A percentile compares a stretch with the other conserved stretches of the same genome.
Evolutionary conservation across 2,329 filamentous ascomycete genomes (phyloP).

Genomic region (Xylariaceae sp.): DNA sequence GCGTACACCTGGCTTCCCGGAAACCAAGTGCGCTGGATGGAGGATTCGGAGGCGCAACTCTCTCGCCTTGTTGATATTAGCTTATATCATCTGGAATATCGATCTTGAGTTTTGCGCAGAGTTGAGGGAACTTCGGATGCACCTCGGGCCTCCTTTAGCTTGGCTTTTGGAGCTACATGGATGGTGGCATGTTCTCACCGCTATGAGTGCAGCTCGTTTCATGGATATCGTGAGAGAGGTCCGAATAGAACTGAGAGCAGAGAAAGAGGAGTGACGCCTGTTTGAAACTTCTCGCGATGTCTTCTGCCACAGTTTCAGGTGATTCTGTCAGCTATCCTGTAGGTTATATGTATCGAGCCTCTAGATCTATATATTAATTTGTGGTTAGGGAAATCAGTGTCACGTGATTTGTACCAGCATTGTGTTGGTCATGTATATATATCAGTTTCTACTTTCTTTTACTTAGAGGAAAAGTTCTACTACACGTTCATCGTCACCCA

Average conservation of each 20-base stretch:
- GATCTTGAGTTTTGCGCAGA: conserved; percentile 59
- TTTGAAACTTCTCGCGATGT: too few relatives aligned
- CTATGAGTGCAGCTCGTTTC: conserved; percentile 54
- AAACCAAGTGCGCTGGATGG: conserved; percentile 38
- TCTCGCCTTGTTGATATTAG: conserved; percentile 46
- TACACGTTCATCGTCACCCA: too few relatives aligned
- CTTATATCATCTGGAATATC: conserved; percentile 62
- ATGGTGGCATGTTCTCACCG: conserved; percentile 69
- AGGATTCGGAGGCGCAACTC: conserved; percentile 38
- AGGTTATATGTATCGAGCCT: too few relatives aligned
- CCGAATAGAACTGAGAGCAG: conserved; percentile 15
- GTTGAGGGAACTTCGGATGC: conserved; percentile 51
- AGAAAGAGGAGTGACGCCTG: conserved; percentile 19
- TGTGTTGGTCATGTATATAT: too few relatives aligned
- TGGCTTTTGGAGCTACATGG: conserved; percentile 65
- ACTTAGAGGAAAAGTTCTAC: too few relatives aligned
- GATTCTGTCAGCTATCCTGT: too few relatives aligned
- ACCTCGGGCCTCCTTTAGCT: conserved; percentile 59
- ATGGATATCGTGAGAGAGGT: conserved; percentile 45
- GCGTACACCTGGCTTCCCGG: conserved; percentile 38
- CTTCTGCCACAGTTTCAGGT: too few relatives aligned
- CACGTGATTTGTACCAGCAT: too few relatives aligned
- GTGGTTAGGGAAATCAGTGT: too few relatives aligned
- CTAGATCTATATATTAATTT: too few relatives aligned
- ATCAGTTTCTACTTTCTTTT: too few relatives aligned